Evolutionary conservation across 2,329 filamentous ascomycete genomes (phyloP), one percentile per base, ranked within the genome.

Genomic region (Aspergillus sp.): DNA sequence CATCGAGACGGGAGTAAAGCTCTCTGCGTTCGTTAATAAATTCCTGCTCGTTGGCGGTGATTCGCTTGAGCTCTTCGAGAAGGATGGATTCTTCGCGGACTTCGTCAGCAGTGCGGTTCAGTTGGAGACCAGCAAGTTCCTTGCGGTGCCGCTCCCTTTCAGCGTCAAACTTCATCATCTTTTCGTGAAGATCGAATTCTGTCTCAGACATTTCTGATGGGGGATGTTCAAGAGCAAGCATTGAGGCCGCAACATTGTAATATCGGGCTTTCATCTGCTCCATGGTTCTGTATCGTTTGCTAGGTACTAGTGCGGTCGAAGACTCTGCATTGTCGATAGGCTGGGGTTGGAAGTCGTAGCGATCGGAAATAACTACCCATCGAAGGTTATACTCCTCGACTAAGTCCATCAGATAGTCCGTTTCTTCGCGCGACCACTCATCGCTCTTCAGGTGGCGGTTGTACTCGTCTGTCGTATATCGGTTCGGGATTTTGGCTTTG

Each of bases 251-350:
- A 37, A 98, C 86, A 54, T 88, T 85, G 75, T 98, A 99, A 77
- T 96, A 98, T 53, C 95, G 85, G 15, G 88, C 84, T 74, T 99
- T 99, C 60, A 99, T 79, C 60, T 96, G 91, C 73, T 99, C 95
- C 81, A 97, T 86, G 1, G 86, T 87, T 42, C 95, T 86, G 7
- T 76, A 73, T 56, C 81, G 80, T 58, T 72, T 74, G 19, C 70
- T 68, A 2, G 75, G 65, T 6, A 75, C 72, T 22, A 76, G 65
- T 17, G 73, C 73, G 22, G 64, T 72, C 34, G 66, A 59, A 46
- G 71, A 67, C 11, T 64, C 59, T 9, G 63, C 58, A 34, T 54
- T 49, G 20, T 71, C 66, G 19, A 68, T 61, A 2, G 59, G 50
- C 17, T 66, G 68, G 2, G 70, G 67, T 59, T 75, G 71, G 56